Evolutionary conservation across 176 grass and related monocot species (phyloP).

Genomic region (Chrysopogon serrulatus): DNA sequence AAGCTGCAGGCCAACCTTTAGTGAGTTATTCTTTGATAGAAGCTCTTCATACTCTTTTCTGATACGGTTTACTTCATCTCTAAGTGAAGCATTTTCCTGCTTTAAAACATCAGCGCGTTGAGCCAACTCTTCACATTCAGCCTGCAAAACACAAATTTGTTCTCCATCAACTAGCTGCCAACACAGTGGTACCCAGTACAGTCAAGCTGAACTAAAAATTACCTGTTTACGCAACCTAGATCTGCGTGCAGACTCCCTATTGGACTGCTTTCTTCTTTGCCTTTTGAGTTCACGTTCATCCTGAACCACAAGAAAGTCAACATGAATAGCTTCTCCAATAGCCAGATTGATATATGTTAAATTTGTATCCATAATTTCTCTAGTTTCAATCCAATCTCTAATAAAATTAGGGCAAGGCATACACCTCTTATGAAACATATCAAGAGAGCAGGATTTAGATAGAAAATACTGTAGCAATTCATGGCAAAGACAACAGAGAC

Average conservation of each 20-base stretch:
- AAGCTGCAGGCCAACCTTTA: slow-evolving; percentile 55
- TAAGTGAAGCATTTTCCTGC: slow-evolving; percentile 93
- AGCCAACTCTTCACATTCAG: slow-evolving; percentile 95
- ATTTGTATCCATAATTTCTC: slow-evolving; percentile 2
- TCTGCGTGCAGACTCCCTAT: slow-evolving; percentile 97
- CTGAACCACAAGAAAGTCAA: slow-evolving; percentile 40
- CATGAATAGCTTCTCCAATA: slow-evolving; percentile 10
- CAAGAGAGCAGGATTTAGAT: not conserved
- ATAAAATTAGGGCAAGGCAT: not conserved
- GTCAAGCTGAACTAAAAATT: not conserved
- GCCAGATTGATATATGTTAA: not conserved
- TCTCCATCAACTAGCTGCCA: not conserved
- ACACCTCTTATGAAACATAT: not conserved
- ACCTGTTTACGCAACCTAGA: slow-evolving; percentile 99
- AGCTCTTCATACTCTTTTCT: slow-evolving; percentile 88
- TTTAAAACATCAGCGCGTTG: slow-evolving; percentile 84
- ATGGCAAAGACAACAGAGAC: not conserved
- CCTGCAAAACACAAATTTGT: slow-evolving; percentile 48
- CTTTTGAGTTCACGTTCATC: slow-evolving; percentile 94
- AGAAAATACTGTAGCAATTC: not conserved
- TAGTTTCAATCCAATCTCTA: not conserved
- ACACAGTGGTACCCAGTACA: not conserved
- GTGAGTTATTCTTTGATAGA: slow-evolving; percentile 67
- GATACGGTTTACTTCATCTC: slow-evolving; percentile 76
- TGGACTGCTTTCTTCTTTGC: slow-evolving; percentile 98